Conservation (phyloP, 805 yeast genomes). For the Wickerhamiella spandovensis region DNA sequence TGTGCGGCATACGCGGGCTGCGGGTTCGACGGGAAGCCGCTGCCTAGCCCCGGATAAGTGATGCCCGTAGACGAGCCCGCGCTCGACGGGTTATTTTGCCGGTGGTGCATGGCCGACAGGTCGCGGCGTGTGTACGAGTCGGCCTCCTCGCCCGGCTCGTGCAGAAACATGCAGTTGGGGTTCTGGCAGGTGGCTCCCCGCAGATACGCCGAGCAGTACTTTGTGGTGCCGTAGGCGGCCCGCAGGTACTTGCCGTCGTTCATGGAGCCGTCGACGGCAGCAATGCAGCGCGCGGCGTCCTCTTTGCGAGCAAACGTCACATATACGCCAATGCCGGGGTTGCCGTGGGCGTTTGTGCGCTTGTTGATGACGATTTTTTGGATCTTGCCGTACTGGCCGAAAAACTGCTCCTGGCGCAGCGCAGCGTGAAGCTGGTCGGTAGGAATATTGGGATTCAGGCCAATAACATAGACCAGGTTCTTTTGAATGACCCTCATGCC, state of each 20-base stretch:
- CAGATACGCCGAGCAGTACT: conserved; percentile 91
- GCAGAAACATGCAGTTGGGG: conserved; percentile 97
- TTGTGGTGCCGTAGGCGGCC: conserved; percentile 98
- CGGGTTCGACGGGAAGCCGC: conserved; percentile 15
- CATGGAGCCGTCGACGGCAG: conserved; percentile 81
- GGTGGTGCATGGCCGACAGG: conserved; percentile 51
- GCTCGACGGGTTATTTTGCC: conserved; percentile 18
- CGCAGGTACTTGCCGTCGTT: conserved; percentile 81
- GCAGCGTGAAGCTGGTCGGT: conserved; percentile 76
- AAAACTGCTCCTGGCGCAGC: conserved; percentile 78
- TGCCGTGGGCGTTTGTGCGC: conserved; percentile 44
- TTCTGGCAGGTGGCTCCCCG: conserved; percentile 95
- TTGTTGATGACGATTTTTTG: conserved; percentile 84
- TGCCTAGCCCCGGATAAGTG: conserved; percentile 8
- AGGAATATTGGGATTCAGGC: conserved; percentile 74
- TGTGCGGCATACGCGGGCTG: conserved; percentile 17
- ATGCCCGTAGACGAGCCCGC: background rate
- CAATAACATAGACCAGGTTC: conserved; percentile 91
- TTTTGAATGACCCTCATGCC: conserved; percentile 98
- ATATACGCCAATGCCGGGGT: conserved; percentile 84
- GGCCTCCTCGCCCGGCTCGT: conserved; percentile 99
- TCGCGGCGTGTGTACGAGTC: conserved; percentile 89
- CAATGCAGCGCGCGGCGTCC: conserved; percentile 88
- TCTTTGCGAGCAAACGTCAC: conserved; percentile 89
- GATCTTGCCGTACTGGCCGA: conserved; percentile 97